phyloP scores from a whole-genome alignment of 805 yeast species.

The Barnettozyma sucrosica region DNA sequence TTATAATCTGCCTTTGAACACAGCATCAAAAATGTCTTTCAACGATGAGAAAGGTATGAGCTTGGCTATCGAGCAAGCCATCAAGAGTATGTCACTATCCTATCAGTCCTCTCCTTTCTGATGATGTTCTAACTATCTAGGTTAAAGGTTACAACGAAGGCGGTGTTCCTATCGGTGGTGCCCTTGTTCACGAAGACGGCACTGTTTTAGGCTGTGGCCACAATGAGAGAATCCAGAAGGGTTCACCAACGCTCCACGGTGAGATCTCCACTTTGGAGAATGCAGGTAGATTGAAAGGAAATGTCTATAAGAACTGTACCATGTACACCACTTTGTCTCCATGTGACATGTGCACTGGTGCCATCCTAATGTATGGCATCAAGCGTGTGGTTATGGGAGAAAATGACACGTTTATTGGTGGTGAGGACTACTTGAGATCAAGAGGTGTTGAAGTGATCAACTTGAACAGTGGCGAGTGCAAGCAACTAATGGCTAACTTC shows the following conservation, averaged over 20 bases:
- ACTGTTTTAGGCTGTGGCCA: slow-evolving; percentile 83
- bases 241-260: slow-evolving; percentile 83
- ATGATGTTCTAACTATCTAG: neutral
- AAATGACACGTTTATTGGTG: slow-evolving; percentile 76
- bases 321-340: slow-evolving; percentile 86
- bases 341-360: slow-evolving; percentile 94
- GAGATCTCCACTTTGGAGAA: slow-evolving; percentile 86
- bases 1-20: neutral
- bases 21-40: slow-evolving; percentile 37
- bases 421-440: slow-evolving; percentile 62
- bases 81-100: slow-evolving; percentile 35
- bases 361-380: slow-evolving; percentile 82
- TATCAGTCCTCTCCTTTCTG: neutral
- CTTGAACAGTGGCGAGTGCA: slow-evolving; percentile 54
- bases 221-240: slow-evolving; percentile 81
- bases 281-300: slow-evolving; percentile 84
- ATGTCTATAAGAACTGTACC: slow-evolving; percentile 78
- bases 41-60: slow-evolving; percentile 63
- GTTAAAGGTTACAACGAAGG: slow-evolving; percentile 40
- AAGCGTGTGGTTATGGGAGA: slow-evolving; percentile 88
- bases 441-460: slow-evolving; percentile 73
- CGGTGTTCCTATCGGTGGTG: slow-evolving; percentile 45
- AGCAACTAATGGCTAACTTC: slow-evolving; percentile 68
- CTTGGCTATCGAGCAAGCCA: slow-evolving; percentile 70
- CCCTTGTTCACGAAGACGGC: slow-evolving; percentile 69